Conservation (phyloP, 768 basidiomycete genomes). For the Neoboletus brunneissimus region DNA sequence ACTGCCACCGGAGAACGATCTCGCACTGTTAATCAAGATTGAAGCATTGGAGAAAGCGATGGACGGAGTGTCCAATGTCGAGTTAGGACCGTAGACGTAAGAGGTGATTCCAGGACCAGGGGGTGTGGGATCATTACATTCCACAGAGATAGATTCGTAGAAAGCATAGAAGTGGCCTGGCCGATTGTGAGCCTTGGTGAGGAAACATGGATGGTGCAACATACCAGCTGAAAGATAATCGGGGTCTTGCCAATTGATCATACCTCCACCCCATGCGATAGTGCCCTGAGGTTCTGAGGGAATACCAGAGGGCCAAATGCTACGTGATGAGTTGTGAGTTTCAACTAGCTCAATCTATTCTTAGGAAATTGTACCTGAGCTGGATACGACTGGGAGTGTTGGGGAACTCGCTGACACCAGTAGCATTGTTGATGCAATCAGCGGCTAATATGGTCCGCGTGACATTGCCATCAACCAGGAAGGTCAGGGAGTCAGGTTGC, state of each 20-base stretch:
- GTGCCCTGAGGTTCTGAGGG: slow-evolving; percentile 59
- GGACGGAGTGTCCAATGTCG: slow-evolving; percentile 48
- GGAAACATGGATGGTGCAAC: neutral
- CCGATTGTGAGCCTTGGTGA: neutral
- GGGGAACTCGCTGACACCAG: slow-evolving; percentile 66
- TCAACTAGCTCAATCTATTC: neutral
- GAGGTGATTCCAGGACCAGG: slow-evolving; percentile 50
- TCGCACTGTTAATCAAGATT: slow-evolving; percentile 45
- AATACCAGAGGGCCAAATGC: slow-evolving; percentile 85
- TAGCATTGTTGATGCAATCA: slow-evolving; percentile 48
- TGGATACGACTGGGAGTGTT: slow-evolving; percentile 79
- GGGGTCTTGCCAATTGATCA: slow-evolving; percentile 79
- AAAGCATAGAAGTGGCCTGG: slow-evolving; percentile 69
- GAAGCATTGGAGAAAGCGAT: slow-evolving; percentile 59
- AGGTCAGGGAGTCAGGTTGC: slow-evolving; percentile 65
- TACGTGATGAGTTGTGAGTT: slow-evolving; percentile 13
- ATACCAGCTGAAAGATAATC: slow-evolving; percentile 68
- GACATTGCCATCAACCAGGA: slow-evolving; percentile 64
- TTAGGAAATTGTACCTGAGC: slow-evolving; percentile 51
- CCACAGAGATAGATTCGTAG: slow-evolving; percentile 58
- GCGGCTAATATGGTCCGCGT: slow-evolving; percentile 67
- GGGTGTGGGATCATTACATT: slow-evolving; percentile 53
- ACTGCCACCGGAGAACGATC: slow-evolving; percentile 4
- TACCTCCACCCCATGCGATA: slow-evolving; percentile 75
- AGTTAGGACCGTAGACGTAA: slow-evolving; percentile 62